Evolutionary conservation across 805 yeast species (phyloP).

Genomic region (Priceomyces carsonii): DNA sequence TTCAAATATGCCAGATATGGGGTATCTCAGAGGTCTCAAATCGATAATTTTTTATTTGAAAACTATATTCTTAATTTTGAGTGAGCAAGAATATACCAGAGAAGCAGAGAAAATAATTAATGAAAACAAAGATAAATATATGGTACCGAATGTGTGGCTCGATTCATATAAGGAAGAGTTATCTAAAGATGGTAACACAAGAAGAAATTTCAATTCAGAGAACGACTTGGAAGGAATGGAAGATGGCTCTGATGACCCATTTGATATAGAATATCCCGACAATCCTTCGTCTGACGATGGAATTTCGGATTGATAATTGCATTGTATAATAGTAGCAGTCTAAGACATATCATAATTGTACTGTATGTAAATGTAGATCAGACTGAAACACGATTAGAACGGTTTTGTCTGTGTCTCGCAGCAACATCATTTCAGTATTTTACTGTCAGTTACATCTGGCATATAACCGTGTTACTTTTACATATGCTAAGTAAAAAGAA

Average conservation of each 20-base stretch:
- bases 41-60: constrained; percentile 72
- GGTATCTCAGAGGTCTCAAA: constrained; percentile 79
- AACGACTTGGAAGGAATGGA: neutral
- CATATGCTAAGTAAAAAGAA: too few species aligned
- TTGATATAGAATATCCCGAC: constrained; percentile 19
- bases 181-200: neutral
- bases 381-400: too few species aligned
- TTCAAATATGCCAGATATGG: constrained; percentile 66
- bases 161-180: constrained; percentile 19
- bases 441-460: too few species aligned
- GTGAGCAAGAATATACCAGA: constrained; percentile 29
- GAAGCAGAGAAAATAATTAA: constrained; percentile 11
- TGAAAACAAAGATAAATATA: constrained; percentile 11
- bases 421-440: too few species aligned
- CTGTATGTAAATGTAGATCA: too few species aligned
- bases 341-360: too few species aligned
- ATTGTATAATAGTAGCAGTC: constrained; percentile 3
- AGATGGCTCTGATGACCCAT: constrained; percentile 17
- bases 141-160: constrained; percentile 17
- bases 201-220: constrained; percentile 8
- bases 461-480: too few species aligned
- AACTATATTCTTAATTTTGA: constrained; percentile 55
- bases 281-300: constrained; percentile 19
- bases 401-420: too few species aligned
- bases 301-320: constrained; percentile 18